Base-by-base conservation (phyloP, 2,329 filamentous ascomycete species). In the Plenodomus lindquistii region DNA sequence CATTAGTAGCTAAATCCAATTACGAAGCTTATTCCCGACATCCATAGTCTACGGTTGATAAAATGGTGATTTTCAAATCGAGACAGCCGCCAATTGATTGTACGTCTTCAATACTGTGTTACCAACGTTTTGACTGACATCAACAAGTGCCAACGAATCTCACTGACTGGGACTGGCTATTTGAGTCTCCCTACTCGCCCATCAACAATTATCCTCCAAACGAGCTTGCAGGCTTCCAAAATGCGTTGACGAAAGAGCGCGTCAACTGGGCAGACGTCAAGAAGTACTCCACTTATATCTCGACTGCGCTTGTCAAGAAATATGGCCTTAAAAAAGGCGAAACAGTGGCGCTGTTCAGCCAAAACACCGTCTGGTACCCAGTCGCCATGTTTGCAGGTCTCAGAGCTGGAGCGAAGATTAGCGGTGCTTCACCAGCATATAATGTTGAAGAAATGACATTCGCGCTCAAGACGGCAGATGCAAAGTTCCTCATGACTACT, bases 371-470 rank as follows among this genome's bases (percentile, higher is more conserved):
- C 44, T 87, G 83, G 83, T 87, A 86, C 59, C 84, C 85, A 0
- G 79, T 86, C 5, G 83, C 81, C 13, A 82, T 86, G 75, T 78
- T 83, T 47, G 79, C 80, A 0, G 78, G 79, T 2, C 72, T 84
- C 7, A 76, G 80, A 11, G 76, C 75, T 5, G 81, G 77, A 54
- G 84, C 80, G 8, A 77, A 83, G 22, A 81, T 86, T 1, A 83
- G 79, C 2, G 85, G 85, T 1, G 85, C 84, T 0, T 83, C 78
- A 15, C 85, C 85, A 0, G 85, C 84, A 0, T 88, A 87, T 67
- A 86, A 82, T 46, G 75, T 82, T 15, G 85, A 88, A 41, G 85
- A 88, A 57, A 86, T 88, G 81, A 80, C 78, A 1, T 86, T 86
- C 65, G 84, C 83, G 1, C 71, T 88, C 2, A 79, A 81, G 57